phyloP scores from a whole-genome alignment of 805 yeast species.

The Metschnikowia cubensis region DNA sequence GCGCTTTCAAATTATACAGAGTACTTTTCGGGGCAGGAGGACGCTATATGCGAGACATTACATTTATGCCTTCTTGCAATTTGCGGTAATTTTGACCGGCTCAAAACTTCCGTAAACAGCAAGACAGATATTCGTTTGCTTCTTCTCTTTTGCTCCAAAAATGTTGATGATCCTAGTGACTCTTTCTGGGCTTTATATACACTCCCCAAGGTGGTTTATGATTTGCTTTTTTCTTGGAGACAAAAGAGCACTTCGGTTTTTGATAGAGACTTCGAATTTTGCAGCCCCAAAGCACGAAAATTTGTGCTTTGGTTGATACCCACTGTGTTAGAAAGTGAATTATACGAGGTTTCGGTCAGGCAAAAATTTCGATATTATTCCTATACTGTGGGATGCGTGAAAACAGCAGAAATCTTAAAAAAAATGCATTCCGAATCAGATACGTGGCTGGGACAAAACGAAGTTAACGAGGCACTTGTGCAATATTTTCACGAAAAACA shows the following conservation, averaged over 20 bases:
- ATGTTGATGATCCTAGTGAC: neutral
- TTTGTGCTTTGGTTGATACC: constrained; percentile 13
- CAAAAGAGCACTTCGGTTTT: too few relatives aligned
- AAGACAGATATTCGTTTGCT: constrained; percentile 12
- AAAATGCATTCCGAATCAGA: constrained; percentile 8
- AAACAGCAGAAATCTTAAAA: neutral
- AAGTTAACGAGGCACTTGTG: constrained; percentile 13
- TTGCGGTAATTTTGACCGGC: neutral
- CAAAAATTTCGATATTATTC: constrained; percentile 5
- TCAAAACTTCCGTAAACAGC: neutral
- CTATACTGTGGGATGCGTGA: constrained; percentile 4
- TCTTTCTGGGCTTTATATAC: constrained; percentile 8
- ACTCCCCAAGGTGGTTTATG: neutral
- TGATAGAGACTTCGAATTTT: neutral
- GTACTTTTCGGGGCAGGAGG: neutral
- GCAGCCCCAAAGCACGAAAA: neutral
- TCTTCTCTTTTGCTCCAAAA: constrained; percentile 2
- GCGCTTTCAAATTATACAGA: neutral
- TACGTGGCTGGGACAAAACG: constrained; percentile 12
- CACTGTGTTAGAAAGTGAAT: neutral
- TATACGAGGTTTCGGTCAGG: neutral
- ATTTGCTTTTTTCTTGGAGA: neutral
- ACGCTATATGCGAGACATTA: neutral
- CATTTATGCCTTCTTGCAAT: neutral
- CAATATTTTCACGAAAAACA: constrained; percentile 4